Base-by-base conservation (phyloP, 495 filamentous ascomycete species). In the Hyphodiscus hymeniophilus region DNA sequence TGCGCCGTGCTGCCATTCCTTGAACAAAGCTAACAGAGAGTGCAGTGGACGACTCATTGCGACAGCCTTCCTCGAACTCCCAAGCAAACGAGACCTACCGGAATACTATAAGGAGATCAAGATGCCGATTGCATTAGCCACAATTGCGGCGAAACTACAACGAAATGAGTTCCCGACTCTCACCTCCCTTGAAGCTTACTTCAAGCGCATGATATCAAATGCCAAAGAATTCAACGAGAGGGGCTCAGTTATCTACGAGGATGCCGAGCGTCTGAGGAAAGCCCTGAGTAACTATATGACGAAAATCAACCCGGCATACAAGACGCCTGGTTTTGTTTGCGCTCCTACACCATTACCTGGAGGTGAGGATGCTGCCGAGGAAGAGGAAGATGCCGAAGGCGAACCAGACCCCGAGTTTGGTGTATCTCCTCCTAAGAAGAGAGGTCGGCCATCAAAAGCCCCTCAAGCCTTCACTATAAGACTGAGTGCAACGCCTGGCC, bases 141-240 rank as follows among this genome's bases (percentile, higher is more conserved):
- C 71, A 2, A 83, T 94, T 38, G 80, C 87, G 65, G 71, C 60
- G n/a, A 87, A 84, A 62, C 69, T 90, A 26, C 65, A 75, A 20
- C 68, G 72, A 17, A 64, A 74, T 31, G 74, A 78, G 47, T 94
- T 88, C 60, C 56, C 68, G 10, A 77, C 65, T 28, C 63, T 89
- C 33, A 73, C 82, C 18, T 65, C 71, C 22, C 58, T 89, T 6
- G 85, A 89, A 58, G 77, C 78, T 55, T 84, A 85, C 55, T 72
- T 87, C 55, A 88, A 88, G 65, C 82, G 83, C 34, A 77, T 89
- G 69, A 77, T 89, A 47, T 72, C 71, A 31, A 89, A 89, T 59
- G 83, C 84, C 5, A 89, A 88, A 57, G 73, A 79, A 18, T 85
- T 71, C 63, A 86, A 87, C 55, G 70, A 77, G 41, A 80, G 76